phyloP scores from a whole-genome alignment of 768 basidiomycete species.

The Boletus edulis region DNA sequence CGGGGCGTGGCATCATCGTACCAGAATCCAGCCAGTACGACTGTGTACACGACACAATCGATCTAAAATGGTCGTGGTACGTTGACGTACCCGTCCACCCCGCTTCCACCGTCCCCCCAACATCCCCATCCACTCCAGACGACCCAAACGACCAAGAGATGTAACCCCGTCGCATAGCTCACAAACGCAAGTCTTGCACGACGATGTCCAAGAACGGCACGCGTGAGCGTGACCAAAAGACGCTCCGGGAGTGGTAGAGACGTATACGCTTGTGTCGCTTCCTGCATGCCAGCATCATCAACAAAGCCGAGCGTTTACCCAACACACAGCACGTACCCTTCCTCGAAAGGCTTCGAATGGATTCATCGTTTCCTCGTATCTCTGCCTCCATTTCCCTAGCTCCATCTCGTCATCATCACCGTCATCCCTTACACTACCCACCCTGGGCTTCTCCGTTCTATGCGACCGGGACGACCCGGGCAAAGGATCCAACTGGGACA shows the following conservation, averaged over 20 bases:
- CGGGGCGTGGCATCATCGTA: too few relatives aligned
- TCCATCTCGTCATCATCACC: constrained; percentile 50
- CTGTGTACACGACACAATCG: too few relatives aligned
- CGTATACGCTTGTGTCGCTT: constrained; percentile 91
- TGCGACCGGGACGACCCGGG: constrained; percentile 36
- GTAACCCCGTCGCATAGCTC: constrained; percentile 77
- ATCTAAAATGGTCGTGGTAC: constrained; percentile 18
- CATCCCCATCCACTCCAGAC: constrained; percentile 60
- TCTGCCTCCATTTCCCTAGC: constrained; percentile 82
- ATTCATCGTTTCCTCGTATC: constrained; percentile 97
- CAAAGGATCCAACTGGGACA: constrained; percentile 68
- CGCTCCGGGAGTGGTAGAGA: constrained; percentile 91
- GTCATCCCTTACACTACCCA: constrained; percentile 19
- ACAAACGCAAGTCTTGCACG: constrained; percentile 89
- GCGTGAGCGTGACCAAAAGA: constrained; percentile 80
- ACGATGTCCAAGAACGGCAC: constrained; percentile 83
- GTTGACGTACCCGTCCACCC: not conserved
- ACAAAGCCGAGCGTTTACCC: not conserved
- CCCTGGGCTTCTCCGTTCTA: not conserved
- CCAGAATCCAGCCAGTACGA: too few relatives aligned
- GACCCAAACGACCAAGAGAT: constrained; percentile 78
- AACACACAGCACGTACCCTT: constrained; percentile 54
- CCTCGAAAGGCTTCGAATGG: constrained; percentile 98
- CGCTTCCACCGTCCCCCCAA: constrained; percentile 44
- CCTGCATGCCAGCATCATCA: constrained; percentile 49